Base-by-base conservation (phyloP, 2,329 filamentous ascomycete species). In the Hypoxylon rubiginosum region DNA sequence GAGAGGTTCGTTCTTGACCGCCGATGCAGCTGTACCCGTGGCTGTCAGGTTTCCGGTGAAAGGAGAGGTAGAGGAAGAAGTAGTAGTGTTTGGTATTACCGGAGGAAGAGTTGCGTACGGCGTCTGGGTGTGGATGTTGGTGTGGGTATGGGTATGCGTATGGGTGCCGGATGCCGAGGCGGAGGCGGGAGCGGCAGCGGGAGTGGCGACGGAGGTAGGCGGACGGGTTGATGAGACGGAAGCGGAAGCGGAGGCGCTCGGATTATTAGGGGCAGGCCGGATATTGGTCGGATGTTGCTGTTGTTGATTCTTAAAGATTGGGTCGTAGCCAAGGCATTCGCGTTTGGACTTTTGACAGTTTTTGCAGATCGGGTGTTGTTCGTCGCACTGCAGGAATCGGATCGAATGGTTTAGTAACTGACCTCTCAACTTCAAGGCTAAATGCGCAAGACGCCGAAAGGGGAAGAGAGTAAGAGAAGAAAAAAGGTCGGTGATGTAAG, bases 331-430 rank as follows among this genome's bases (percentile, higher is more conserved):
- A 52, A 94, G 78, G 76, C 92, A 96, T 74, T 95, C 92, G 75
- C 92, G 92, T 81, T 95, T 96, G 72, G 91, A 94, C 79, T 96
- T 96, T 76, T 91, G 90, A 82, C 92, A 96, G 77, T 96, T 93
- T 82, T 93, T 90, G 84, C 96, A 99, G 65, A 91, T 90, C 21
- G 96, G 96, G 80, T 97, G 94, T 66, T 89, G 90, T 85, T 99
- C 96, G 87, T 98, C 96, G 82, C 96, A 99, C 96, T 97, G 79
- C 72, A 72, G 66, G 68, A 48, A 41, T 58, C n/a, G 30, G 34
- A 56, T 57, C 15, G n/a, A 46, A 60, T 36, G 26, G 13, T 50
- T 67, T 55, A 62, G 64, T 39, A 19, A 54, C 28, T 54, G 41
- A 54, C 49, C 28, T 24, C 17, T 11, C 26, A 7, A 21, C 71